These are phyloP conservation scores for Ustilago bromivora DNA, from an alignment of 1,284 basidiomycete species.

Conservation along the genomic window DNA sequence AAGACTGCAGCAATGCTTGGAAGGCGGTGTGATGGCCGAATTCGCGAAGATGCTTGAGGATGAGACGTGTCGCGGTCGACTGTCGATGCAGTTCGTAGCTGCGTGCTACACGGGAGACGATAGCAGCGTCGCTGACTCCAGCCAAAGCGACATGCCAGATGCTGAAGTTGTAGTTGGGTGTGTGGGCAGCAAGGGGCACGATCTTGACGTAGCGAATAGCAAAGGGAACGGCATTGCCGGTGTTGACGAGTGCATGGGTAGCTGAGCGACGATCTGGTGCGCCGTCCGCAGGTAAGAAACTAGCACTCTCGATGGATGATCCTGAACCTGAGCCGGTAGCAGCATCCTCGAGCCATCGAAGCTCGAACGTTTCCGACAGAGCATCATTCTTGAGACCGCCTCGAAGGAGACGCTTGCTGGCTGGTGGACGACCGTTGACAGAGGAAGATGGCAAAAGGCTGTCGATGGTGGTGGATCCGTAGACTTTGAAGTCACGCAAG, in stretches of 20 bases:
- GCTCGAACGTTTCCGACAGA: conserved; percentile 57
- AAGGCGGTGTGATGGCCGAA: conserved; percentile 79
- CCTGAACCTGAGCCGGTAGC: conserved; percentile 45
- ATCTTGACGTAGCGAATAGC: conserved; percentile 66
- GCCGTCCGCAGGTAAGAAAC: conserved; percentile 36
- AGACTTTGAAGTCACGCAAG: conserved; percentile 68
- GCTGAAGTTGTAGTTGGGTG: conserved; percentile 68
- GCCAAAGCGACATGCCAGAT: conserved; percentile 69
- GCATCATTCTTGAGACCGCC: conserved; percentile 68
- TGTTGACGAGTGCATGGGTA: conserved; percentile 39
- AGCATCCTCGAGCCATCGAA: conserved; percentile 51
- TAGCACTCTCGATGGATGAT: conserved; percentile 34
- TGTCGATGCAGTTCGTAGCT: conserved; percentile 62
- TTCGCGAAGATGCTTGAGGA: conserved; percentile 81
- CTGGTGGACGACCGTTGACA: conserved; percentile 36
- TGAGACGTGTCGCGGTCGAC: conserved; percentile 57
- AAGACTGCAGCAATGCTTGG: conserved; percentile 54
- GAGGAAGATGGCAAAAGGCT: conserved; percentile 37
- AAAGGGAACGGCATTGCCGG: conserved; percentile 52
- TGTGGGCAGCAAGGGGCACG: conserved; percentile 67
- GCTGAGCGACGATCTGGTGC: conserved; percentile 45
- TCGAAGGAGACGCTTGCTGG: conserved; percentile 57
- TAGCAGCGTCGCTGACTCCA: conserved; percentile 55
- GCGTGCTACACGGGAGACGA: conserved; percentile 45
- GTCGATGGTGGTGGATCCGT: conserved; percentile 61